Percentiles rank a stretch among this genome's conserved stretches.
Conservation (phyloP, 441 rosid species). For the Syzygium syzygioides region DNA sequence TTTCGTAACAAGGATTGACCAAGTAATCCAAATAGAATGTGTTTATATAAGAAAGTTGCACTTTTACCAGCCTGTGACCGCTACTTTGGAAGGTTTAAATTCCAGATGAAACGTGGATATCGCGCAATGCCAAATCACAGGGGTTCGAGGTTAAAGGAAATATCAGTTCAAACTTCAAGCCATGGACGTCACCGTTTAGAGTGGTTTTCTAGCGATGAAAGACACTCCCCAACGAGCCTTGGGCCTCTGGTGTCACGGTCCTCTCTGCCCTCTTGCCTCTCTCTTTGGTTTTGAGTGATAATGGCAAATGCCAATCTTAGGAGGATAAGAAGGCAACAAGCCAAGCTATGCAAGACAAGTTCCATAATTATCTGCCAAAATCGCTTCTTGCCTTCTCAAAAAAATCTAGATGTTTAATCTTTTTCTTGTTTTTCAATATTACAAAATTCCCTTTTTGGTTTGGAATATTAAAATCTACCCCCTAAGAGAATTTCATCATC, state of each 20-base stretch:
- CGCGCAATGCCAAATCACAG: rapidly evolving
- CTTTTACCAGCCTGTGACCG: not conserved
- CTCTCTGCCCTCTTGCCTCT: not conserved
- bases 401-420: not conserved
- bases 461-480: not conserved
- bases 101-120: not conserved
- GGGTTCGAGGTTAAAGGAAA: not conserved
- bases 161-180: not conserved
- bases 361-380: not conserved
- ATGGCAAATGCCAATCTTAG: not conserved
- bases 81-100: not conserved
- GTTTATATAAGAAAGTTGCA: not conserved
- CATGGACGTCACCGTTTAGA: not conserved
- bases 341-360: not conserved
- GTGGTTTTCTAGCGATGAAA: not conserved
- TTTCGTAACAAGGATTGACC: not conserved
- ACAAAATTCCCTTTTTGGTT: not conserved
- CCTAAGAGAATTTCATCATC: not conserved
- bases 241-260: not conserved
- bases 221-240: not conserved
- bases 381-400: not conserved
- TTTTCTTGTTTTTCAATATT: too few relatives aligned
- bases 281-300: not conserved
- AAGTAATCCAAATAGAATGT: not conserved
- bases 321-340: not conserved